phyloP scores from a whole-genome alignment of 176 grass and related monocot genomes.

The Puccinellia tenuiflora region DNA sequence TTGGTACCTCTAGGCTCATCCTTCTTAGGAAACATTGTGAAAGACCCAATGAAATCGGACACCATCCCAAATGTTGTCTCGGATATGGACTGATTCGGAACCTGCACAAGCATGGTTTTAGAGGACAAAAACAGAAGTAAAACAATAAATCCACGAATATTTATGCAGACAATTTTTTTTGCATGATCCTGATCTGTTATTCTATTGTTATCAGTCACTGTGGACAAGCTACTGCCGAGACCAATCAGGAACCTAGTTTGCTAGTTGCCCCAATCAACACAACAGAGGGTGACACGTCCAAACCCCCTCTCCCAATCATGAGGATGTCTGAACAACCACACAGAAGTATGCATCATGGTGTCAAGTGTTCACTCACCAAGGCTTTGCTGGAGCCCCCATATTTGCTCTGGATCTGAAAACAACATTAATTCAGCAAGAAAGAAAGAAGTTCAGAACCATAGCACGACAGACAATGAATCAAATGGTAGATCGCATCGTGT shows the following conservation, averaged over 20 bases:
- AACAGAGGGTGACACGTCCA: neutral
- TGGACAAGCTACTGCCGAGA: neutral
- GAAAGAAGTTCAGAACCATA: conserved; percentile 10
- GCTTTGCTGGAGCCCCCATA: conserved; percentile 58
- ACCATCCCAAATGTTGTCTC: conserved; percentile 63
- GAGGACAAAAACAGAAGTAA: neutral
- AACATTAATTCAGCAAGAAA: neutral
- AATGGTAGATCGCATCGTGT: neutral
- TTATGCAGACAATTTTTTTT: neutral
- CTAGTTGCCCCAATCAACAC: neutral
- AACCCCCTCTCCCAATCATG: neutral
- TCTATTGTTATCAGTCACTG: neutral
- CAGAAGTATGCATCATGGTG: neutral
- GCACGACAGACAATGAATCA: neutral
- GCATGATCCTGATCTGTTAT: neutral
- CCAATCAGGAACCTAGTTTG: neutral
- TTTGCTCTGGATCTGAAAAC: conserved; percentile 91
- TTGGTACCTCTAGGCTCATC: conserved; percentile 53
- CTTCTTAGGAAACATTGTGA: conserved; percentile 52
- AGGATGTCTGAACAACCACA: neutral
- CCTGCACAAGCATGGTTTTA: conserved; percentile 23
- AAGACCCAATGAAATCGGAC: conserved; percentile 71
- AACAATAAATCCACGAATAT: conserved; percentile 5
- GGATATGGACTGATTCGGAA: conserved; percentile 45
- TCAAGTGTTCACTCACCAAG: conserved; percentile 33